A percentile compares a stretch with the other conserved stretches of the same genome.
Evolutionary conservation across 106 monocot species (phyloP).

Genomic region (Allium sativum): DNA sequence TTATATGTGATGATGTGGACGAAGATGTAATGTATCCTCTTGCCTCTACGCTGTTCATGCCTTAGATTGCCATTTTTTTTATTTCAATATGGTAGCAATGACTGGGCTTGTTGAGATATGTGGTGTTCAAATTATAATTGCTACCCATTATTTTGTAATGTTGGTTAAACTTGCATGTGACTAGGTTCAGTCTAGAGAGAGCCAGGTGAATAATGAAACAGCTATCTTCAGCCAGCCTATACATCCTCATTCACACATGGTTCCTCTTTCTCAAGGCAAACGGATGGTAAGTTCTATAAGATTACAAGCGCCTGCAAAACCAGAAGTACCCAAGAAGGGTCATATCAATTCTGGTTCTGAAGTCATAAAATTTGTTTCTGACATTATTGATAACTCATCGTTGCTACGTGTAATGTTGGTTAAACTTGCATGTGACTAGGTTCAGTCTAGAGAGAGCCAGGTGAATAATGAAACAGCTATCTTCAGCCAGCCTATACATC

Average conservation of each 20-base stretch:
- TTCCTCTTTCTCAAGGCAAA: conserved; percentile 5
- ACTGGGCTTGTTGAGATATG: background rate
- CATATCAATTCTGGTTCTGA: conserved; percentile 2
- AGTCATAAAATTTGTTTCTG: conserved; percentile 13
- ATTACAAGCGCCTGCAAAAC: conserved; percentile 5
- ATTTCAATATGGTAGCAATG: background rate
- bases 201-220: conserved; percentile 1
- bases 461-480: background rate
- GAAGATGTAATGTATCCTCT: background rate
- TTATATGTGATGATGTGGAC: background rate
- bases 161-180: background rate
- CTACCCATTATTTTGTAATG: background rate
- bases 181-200: conserved; percentile 19
- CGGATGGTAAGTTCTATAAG: conserved; percentile 7
- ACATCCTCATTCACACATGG: background rate
- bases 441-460: conserved; percentile 15
- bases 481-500: conserved; percentile 1
- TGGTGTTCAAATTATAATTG: background rate
- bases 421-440: conserved; percentile 5
- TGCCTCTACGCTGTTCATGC: background rate
- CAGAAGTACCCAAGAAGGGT: conserved; percentile 2
- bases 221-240: conserved; percentile 1
- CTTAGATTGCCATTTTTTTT: background rate
- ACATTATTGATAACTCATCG: conserved; percentile 29
- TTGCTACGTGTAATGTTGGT: too few species aligned